phyloP scores from a whole-genome alignment of 805 yeast genomes.

The Yamadazyma scolyti region DNA sequence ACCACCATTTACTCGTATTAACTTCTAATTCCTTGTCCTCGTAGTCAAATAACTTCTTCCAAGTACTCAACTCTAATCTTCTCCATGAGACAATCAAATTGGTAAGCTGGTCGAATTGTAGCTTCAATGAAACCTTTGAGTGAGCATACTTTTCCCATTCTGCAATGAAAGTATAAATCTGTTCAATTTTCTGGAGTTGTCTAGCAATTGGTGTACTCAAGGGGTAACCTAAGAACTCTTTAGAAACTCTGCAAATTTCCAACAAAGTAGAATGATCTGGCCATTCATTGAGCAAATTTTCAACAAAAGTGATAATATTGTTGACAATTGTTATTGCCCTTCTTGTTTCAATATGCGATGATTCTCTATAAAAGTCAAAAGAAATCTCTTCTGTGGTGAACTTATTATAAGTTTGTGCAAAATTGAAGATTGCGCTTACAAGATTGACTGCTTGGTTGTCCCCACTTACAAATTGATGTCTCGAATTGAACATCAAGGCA shows the following conservation, averaged over 20 bases:
- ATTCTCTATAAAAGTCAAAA: slow-evolving; percentile 61
- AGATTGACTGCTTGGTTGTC: slow-evolving; percentile 4
- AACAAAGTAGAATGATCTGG: slow-evolving; percentile 92
- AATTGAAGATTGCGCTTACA: slow-evolving; percentile 6
- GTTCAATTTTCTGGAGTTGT: slow-evolving; percentile 78
- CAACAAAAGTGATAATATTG: slow-evolving; percentile 26
- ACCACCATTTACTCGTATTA: slow-evolving; percentile 83
- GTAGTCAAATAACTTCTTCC: slow-evolving; percentile 70
- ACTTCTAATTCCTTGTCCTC: slow-evolving; percentile 52
- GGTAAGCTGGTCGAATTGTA: slow-evolving; percentile 56
- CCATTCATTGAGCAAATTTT: slow-evolving; percentile 61
- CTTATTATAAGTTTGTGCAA: slow-evolving; percentile 11
- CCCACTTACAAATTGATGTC: slow-evolving; percentile 8
- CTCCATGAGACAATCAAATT: slow-evolving; percentile 85
- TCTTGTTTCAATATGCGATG: slow-evolving; percentile 56
- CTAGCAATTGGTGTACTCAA: slow-evolving; percentile 71
- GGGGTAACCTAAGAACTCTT: slow-evolving; percentile 63
- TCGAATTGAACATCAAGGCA: slow-evolving; percentile 2
- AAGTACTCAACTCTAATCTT: slow-evolving; percentile 75
- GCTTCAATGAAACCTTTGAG: slow-evolving; percentile 61
- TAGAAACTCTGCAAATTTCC: slow-evolving; percentile 58
- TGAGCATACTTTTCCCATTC: slow-evolving; percentile 97
- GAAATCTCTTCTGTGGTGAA: slow-evolving; percentile 10
- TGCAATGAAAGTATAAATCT: slow-evolving; percentile 70
- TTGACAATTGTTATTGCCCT: slow-evolving; percentile 50